These are phyloP conservation scores for Sporisorium iseilematis-ciliati DNA, from an alignment of 1,284 basidiomycete genomes.

Conservation along the genomic window DNA sequence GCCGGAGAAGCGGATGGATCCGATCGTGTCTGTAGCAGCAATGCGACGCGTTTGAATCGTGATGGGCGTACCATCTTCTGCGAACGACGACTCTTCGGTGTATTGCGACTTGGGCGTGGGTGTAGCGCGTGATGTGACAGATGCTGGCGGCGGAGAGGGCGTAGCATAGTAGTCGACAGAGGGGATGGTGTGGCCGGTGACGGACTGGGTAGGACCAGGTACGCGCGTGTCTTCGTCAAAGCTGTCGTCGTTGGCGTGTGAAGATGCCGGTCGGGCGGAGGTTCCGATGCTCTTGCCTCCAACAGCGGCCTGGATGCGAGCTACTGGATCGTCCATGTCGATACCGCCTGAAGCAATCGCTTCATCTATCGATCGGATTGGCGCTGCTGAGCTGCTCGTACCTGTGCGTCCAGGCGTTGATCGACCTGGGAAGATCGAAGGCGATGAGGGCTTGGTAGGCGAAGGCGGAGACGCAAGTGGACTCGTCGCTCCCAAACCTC, in stretches of 20 bases:
- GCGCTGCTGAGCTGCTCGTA: constrained; percentile 12
- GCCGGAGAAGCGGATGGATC: constrained; percentile 34
- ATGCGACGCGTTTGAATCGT: constrained; percentile 47
- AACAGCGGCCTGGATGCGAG: constrained; percentile 33
- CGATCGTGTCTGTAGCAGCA: constrained; percentile 51
- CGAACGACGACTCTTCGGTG: constrained; percentile 27
- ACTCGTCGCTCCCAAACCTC: constrained; percentile 17
- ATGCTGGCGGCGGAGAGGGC: constrained; percentile 32
- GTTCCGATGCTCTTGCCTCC: constrained; percentile 24
- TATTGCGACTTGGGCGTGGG: constrained; percentile 23
- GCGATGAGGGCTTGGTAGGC: constrained; percentile 23
- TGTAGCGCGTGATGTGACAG: constrained; percentile 8
- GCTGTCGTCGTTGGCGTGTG: background rate
- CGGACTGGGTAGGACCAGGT: constrained; percentile 1
- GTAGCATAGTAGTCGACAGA: constrained; percentile 45
- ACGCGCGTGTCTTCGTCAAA: background rate
- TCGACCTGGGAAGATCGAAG: constrained; percentile 6
- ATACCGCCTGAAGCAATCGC: constrained; percentile 33
- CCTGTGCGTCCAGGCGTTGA: constrained; percentile 2
- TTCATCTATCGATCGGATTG: constrained; percentile 49
- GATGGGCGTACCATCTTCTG: constrained; percentile 42
- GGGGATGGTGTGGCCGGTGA: constrained; percentile 15
- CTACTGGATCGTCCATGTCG: constrained; percentile 33
- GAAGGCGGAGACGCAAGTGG: constrained; percentile 16
- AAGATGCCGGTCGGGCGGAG: background rate